These are phyloP conservation scores for Phytophthora kernoviae DNA, from an alignment of 352 stramenopile genomes.

Conservation along the genomic window DNA sequence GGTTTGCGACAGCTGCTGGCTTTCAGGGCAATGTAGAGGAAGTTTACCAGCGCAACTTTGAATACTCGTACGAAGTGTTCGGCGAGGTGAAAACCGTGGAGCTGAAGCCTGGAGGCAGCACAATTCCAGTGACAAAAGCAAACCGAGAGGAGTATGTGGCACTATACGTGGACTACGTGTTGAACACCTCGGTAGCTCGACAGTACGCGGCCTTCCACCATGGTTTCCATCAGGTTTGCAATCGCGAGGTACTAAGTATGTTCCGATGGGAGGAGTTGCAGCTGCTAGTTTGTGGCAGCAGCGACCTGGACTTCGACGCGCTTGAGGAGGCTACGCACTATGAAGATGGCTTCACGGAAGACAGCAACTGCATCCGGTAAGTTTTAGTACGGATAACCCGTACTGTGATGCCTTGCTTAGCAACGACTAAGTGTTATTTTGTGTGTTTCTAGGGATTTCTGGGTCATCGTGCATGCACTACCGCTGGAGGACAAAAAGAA, in stretches of 20 bases:
- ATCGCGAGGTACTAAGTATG: conserved; percentile 72
- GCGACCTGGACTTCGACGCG: conserved; percentile 79
- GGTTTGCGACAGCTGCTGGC: conserved; percentile 66
- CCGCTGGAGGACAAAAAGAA: conserved; percentile 86
- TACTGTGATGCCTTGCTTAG: background rate
- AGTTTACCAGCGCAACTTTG: conserved; percentile 75
- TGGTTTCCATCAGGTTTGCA: conserved; percentile 79
- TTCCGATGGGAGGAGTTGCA: conserved; percentile 85
- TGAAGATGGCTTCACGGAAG: conserved; percentile 73
- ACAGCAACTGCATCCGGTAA: conserved; percentile 66
- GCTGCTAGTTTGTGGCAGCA: conserved; percentile 75
- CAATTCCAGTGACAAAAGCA: conserved; percentile 62
- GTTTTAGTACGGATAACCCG: conserved; percentile 8
- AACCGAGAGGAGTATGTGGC: conserved; percentile 78
- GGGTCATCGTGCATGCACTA: conserved; percentile 81
- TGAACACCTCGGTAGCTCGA: conserved; percentile 59
- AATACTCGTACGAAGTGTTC: conserved; percentile 85
- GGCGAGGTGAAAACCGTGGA: conserved; percentile 81
- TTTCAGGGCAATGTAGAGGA: conserved; percentile 76
- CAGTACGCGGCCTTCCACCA: conserved; percentile 79
- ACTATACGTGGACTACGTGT: conserved; percentile 76
- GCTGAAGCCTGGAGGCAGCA: conserved; percentile 62
- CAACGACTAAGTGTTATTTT: conserved; percentile 1
- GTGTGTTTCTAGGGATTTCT: conserved; percentile 62
- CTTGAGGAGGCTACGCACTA: conserved; percentile 78